These are phyloP conservation scores for Allium sativum DNA, from an alignment of 106 monocot species.

Conservation along the genomic window DNA sequence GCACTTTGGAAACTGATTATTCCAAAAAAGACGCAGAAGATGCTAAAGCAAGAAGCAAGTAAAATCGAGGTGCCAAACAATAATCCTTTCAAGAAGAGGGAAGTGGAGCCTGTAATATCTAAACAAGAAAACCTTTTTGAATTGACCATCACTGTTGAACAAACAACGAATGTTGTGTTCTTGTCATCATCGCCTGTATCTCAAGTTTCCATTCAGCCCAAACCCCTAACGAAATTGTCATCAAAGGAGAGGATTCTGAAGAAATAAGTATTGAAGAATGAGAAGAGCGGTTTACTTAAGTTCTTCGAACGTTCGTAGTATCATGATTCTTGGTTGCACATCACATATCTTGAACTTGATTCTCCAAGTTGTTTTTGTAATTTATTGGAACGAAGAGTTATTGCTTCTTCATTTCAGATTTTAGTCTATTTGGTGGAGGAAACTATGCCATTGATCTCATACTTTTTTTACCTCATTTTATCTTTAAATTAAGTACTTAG, in stretches of 20 bases:
- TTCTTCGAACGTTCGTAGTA: slow-evolving; percentile 33
- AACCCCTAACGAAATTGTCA: neutral
- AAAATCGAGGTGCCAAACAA: slow-evolving; percentile 37
- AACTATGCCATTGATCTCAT: too few relatives aligned
- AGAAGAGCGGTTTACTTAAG: slow-evolving; percentile 32
- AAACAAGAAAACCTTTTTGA: neutral
- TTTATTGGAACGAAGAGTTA: too few relatives aligned
- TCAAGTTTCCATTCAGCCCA: slow-evolving; percentile 23
- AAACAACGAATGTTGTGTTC: neutral
- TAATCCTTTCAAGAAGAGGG: slow-evolving; percentile 76
- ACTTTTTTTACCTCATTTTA: too few relatives aligned
- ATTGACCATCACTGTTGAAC: neutral
- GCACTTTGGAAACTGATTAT: slow-evolving; percentile 48
- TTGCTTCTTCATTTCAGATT: too few relatives aligned
- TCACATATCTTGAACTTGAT: too few relatives aligned
- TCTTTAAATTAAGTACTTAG: too few relatives aligned
- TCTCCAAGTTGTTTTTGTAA: too few relatives aligned
- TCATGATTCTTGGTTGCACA: neutral
- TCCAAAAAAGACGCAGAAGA: slow-evolving; percentile 7
- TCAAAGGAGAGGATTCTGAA: slow-evolving; percentile 10
- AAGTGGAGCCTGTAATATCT: slow-evolving; percentile 9
- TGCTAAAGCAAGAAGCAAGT: slow-evolving; percentile 9
- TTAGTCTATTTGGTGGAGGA: too few relatives aligned
- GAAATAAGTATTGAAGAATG: slow-evolving; percentile 16
- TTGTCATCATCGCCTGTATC: slow-evolving; percentile 14